Evolutionary conservation across 1,284 basidiomycete genomes (phyloP).

Genomic region (Cryptococcus floricola): DNA sequence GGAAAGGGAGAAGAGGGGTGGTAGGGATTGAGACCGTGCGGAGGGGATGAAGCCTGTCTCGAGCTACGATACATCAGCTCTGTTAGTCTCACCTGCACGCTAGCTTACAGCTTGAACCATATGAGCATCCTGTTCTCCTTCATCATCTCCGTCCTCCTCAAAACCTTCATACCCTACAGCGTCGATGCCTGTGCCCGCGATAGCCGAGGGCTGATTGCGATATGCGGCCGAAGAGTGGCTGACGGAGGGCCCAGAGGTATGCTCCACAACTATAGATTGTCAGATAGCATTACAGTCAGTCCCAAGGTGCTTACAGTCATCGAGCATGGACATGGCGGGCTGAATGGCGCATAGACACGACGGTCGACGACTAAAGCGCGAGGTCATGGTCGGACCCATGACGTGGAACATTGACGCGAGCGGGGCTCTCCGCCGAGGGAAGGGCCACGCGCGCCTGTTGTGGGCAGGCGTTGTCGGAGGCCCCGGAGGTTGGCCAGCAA

Average conservation of each 20-base stretch:
- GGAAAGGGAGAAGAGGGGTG: conserved; percentile 76
- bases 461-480: too few species aligned
- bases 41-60: conserved; percentile 50
- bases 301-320: conserved; percentile 65
- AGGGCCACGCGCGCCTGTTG: too few species aligned
- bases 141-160: conserved; percentile 63
- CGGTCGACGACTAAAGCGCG: too few species aligned
- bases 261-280: conserved; percentile 68
- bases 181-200: conserved; percentile 53
- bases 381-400: too few species aligned
- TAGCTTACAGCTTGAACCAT: conserved; percentile 34
- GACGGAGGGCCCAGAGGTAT: conserved; percentile 58
- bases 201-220: conserved; percentile 27
- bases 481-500: too few species aligned
- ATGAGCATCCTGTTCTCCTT: conserved; percentile 27
- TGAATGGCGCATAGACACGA: neutral
- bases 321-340: conserved; percentile 60
- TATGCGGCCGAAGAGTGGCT: conserved; percentile 7
- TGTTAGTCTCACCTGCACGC: too few species aligned
- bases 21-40: conserved; percentile 39
- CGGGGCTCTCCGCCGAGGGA: too few species aligned
- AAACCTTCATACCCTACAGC: conserved; percentile 79
- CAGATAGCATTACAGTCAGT: neutral
- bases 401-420: too few species aligned
- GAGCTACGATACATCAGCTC: conserved; percentile 33